Evolutionary conservation across 441 rosid genomes (phyloP).

Genomic region (Adansonia grandidieri): DNA sequence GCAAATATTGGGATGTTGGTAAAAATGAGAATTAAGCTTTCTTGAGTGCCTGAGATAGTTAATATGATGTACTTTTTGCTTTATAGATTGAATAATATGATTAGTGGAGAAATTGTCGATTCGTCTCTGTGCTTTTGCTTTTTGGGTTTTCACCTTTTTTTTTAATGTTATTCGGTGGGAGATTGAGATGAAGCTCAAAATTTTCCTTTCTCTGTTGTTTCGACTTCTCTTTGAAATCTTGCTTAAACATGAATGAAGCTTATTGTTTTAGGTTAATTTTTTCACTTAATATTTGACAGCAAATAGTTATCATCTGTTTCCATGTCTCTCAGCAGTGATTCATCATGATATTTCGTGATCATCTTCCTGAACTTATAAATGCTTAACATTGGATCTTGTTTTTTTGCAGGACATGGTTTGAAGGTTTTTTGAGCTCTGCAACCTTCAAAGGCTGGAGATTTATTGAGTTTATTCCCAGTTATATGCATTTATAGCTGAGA

Average conservation of each 20-base stretch:
- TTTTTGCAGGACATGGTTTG: slow-evolving; percentile 27
- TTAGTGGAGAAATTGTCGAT: neutral
- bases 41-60: neutral
- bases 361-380: neutral
- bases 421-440: slow-evolving; percentile 39
- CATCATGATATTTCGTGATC: neutral
- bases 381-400: neutral
- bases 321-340: neutral
- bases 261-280: neutral
- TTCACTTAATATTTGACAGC: neutral
- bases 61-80: neutral
- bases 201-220: neutral
- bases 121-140: neutral
- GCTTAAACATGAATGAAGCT: neutral
- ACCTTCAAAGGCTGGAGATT: slow-evolving; percentile 27
- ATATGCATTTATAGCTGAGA: slow-evolving; percentile 34
- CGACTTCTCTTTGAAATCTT: neutral
- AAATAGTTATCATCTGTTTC: neutral
- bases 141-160: neutral
- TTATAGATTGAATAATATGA: neutral
- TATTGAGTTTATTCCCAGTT: slow-evolving; percentile 23
- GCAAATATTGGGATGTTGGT: neutral
- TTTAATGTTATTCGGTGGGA: neutral
- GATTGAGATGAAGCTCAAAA: neutral
- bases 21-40: neutral